These are phyloP conservation scores for Fusarium sp. DNA, from an alignment of 2,329 filamentous ascomycete genomes.

Conservation along the genomic window DNA sequence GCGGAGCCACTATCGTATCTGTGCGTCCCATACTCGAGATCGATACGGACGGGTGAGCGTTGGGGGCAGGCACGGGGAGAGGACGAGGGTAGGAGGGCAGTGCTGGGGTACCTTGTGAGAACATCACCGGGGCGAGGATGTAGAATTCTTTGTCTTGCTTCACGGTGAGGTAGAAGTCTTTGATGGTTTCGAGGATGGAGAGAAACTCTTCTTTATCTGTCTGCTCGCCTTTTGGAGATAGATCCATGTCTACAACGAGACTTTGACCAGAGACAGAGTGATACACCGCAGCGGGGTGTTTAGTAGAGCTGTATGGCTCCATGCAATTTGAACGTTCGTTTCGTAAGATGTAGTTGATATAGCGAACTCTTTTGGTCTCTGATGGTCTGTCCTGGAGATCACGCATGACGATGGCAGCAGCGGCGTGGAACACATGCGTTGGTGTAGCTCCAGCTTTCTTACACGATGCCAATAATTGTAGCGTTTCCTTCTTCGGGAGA, in stretches of 20 bases:
- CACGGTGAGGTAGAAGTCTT: constrained; percentile 49
- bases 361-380: constrained; percentile 31
- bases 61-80: constrained; percentile 46
- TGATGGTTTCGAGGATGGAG: constrained; percentile 43
- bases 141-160: constrained; percentile 51
- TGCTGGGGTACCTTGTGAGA: constrained; percentile 25
- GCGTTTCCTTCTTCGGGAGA: constrained; percentile 35
- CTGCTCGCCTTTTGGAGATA: neutral
- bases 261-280: constrained; percentile 50
- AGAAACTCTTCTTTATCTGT: constrained; percentile 42
- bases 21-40: constrained; percentile 55
- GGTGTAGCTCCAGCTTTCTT: constrained; percentile 44
- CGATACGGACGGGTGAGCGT: constrained; percentile 46
- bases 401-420: constrained; percentile 49
- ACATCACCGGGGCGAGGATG: constrained; percentile 46
- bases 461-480: constrained; percentile 34
- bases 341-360: constrained; percentile 52
- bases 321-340: constrained; percentile 50
- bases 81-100: constrained; percentile 29
- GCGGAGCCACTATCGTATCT: constrained; percentile 52
- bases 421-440: constrained; percentile 53
- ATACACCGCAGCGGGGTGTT: constrained; percentile 50
- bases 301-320: constrained; percentile 39
- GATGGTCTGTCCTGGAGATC: constrained; percentile 38
- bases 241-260: constrained; percentile 47